Conservation (phyloP, 345 rosid genomes). For the Angophora floribunda region DNA sequence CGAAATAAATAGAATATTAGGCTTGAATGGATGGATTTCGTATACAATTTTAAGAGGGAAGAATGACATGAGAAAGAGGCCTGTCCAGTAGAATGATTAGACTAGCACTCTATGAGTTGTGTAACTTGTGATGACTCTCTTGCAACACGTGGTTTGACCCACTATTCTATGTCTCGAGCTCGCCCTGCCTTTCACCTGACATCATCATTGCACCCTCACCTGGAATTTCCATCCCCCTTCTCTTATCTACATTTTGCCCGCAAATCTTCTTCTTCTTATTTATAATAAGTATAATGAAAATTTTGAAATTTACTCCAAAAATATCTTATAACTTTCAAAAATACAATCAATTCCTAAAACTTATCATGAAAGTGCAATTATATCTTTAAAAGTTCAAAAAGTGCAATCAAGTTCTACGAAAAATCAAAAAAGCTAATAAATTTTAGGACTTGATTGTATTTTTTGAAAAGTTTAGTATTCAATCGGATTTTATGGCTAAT, state of each 20-base stretch:
- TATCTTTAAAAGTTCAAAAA: too few species aligned
- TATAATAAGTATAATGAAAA: too few species aligned
- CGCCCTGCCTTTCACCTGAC: not conserved
- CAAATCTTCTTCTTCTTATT: not conserved
- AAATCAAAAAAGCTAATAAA: rapidly evolving
- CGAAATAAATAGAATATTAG: too few species aligned
- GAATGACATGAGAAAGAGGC: not conserved
- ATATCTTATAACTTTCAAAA: too few species aligned
- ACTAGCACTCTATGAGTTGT: not conserved
- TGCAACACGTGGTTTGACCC: not conserved
- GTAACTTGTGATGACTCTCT: not conserved
- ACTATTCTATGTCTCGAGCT: not conserved
- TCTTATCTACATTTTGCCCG: not conserved
- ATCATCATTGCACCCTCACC: not conserved
- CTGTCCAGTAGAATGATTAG: not conserved
- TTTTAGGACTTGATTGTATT: rapidly evolving
- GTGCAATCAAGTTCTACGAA: rapidly evolving
- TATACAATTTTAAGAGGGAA: too few species aligned
- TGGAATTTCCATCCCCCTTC: not conserved
- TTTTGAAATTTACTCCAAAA: too few species aligned
- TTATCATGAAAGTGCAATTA: too few species aligned
- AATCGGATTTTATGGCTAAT: too few species aligned
- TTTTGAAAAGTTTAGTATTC: too few species aligned
- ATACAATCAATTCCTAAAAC: too few species aligned
- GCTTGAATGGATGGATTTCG: not conserved